These are phyloP conservation scores for Cercospora sp. DNA, from an alignment of 2,329 filamentous ascomycete species.

Conservation along the genomic window DNA sequence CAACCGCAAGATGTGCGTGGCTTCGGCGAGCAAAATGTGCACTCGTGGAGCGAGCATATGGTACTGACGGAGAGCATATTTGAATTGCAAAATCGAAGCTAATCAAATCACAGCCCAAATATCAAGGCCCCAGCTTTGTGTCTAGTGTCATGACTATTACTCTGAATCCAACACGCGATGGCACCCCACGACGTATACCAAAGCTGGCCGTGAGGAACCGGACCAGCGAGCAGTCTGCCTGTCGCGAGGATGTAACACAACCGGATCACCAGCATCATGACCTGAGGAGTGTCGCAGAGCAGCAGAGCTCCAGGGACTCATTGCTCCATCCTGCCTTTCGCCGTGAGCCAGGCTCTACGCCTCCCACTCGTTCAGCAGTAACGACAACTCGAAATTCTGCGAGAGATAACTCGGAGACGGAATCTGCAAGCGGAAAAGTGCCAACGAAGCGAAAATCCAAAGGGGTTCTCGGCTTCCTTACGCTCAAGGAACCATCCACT, in stretches of 20 bases:
- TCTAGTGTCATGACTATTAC: slow-evolving; percentile 11
- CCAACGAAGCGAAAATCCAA: slow-evolving; percentile 39
- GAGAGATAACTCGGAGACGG: slow-evolving; percentile 1
- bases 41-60: neutral
- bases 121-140: slow-evolving; percentile 9
- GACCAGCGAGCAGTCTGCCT: neutral
- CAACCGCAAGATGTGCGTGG: neutral
- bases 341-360: neutral
- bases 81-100: neutral
- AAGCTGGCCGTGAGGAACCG: slow-evolving; percentile 32
- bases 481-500: slow-evolving; percentile 53
- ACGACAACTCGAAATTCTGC: neutral
- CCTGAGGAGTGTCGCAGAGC: neutral
- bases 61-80: neutral
- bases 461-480: slow-evolving; percentile 49
- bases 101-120: neutral
- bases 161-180: slow-evolving; percentile 18
- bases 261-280: slow-evolving; percentile 4
- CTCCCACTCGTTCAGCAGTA: slow-evolving; percentile 7
- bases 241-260: neutral
- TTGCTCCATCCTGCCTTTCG: neutral
- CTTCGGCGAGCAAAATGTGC: neutral
- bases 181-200: slow-evolving; percentile 25
- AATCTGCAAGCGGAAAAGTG: slow-evolving; percentile 2
- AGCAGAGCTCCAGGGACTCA: neutral